Percentiles rank a stretch among this genome's conserved stretches.
phyloP scores from a whole-genome alignment of 2,329 filamentous ascomycete genomes.

The Aspergillus japonicus region DNA sequence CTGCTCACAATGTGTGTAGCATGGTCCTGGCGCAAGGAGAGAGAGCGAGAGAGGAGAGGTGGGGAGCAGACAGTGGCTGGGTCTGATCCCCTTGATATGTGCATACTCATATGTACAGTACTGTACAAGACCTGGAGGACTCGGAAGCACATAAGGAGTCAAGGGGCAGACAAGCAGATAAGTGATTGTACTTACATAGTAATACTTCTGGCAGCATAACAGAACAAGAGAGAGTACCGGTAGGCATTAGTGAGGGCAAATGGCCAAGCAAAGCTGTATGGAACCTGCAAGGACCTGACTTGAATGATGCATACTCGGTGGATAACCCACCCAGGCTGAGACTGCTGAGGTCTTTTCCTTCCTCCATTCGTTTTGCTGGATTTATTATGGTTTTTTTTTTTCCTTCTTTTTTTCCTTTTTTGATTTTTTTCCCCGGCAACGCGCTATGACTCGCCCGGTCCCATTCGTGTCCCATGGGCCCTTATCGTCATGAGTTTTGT shows the following conservation, averaged over 20 bases:
- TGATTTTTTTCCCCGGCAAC: slow-evolving; percentile 10
- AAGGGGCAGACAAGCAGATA: neutral
- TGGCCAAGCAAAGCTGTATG: neutral
- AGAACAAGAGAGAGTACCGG: neutral
- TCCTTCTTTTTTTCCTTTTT: neutral
- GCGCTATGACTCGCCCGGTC: slow-evolving; percentile 32
- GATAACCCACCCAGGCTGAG: slow-evolving; percentile 3
- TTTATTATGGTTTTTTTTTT: neutral
- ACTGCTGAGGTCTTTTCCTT: slow-evolving; percentile 13
- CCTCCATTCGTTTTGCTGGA: neutral
- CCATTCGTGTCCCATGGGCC: slow-evolving; percentile 22
- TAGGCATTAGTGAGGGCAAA: no score
- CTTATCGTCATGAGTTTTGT: slow-evolving; percentile 22
- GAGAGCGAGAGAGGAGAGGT: neutral
- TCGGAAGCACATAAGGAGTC: neutral
- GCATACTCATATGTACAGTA: neutral
- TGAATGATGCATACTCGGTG: slow-evolving; percentile 15
- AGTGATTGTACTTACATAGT: neutral
- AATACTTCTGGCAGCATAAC: neutral
- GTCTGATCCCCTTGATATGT: neutral
- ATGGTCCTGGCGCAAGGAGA: slow-evolving; percentile 2
- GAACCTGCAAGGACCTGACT: slow-evolving; percentile 31
- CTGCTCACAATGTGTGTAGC: neutral
- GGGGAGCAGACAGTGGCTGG: neutral
- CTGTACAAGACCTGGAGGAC: neutral